Evolutionary conservation across 176 grass and related monocot species (phyloP), one percentile per base, ranked within the genome.

Genomic region (Avena atlantica): DNA sequence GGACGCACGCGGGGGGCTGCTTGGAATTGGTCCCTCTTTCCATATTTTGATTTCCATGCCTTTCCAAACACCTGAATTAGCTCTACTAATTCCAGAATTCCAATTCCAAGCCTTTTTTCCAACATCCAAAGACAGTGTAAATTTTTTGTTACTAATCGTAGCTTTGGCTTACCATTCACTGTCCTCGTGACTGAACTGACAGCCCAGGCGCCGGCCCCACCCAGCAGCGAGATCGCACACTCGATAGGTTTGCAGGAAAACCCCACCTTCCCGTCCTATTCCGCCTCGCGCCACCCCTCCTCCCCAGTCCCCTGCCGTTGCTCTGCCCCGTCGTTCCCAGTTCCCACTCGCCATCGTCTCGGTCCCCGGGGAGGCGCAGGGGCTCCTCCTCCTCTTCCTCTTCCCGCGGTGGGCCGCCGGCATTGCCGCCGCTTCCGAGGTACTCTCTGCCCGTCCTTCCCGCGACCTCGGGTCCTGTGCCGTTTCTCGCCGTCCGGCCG

Each of bases 381-480:
- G 12, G n/a, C 61, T 29, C 60, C 80, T 72, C 44, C 61, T 29
- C 60, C 80, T 72, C 44, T 12, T 20, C 34, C 65, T 36, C 68
- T 47, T 12, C 20, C 11, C 44, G 70, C 2, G 45, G 23, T 17
- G 47, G n/a, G 79, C 58, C 16, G 23, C 83, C 24, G 74, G 59
- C 89, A 87, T 84, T 87, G 81, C 1, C 36, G 65, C 76, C 3
- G 4, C 25, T 3, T n/a, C 68, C 37, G 49, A 91, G 81, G 42
- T 74, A 8, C 19, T 23, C 24, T 25, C 6, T 9, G 8, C 63
- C 81, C 37, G 5, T 12, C 15, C 34, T 6, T 21, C 64, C 34
- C 23, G 27, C 16, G 14, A 65, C 55, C 27, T 47, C 15, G 45
- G 71, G 56, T 47, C 8, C 72, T 1, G 2, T 78, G 47, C 50